These are phyloP conservation scores for Blastosporella zonata DNA, from an alignment of 1,284 basidiomycete genomes.

Conservation along the genomic window DNA sequence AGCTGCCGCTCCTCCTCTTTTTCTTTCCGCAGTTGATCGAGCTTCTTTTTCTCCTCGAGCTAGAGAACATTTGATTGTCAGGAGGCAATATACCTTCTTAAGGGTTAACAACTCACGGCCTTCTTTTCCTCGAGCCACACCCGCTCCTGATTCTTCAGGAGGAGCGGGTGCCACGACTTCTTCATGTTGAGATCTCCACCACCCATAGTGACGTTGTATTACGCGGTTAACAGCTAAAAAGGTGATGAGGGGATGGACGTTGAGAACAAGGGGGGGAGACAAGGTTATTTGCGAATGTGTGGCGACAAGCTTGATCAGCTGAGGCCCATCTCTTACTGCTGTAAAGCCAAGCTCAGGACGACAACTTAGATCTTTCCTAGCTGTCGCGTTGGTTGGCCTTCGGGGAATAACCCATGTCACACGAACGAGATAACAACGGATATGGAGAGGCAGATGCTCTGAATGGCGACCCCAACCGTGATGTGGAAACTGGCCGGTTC, in stretches of 20 bases:
- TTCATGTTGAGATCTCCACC: constrained; percentile 96
- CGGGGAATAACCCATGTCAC: constrained; percentile 14
- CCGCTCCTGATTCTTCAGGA: constrained; percentile 97
- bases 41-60: constrained; percentile 97
- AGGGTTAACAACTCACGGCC: constrained; percentile 56
- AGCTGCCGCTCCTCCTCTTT: constrained; percentile 96
- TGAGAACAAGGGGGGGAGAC: constrained; percentile 1
- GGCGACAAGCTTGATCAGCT: neutral
- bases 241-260: constrained; percentile 10
- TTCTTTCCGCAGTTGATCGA: constrained; percentile 95
- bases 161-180: constrained; percentile 98
- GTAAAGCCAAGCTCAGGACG: too few species aligned
- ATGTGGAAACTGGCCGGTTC: constrained; percentile 22
- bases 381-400: neutral
- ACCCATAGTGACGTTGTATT: constrained; percentile 75
- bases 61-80: constrained; percentile 29
- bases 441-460: constrained; percentile 30
- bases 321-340: too few species aligned
- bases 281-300: constrained; percentile 13
- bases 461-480: constrained; percentile 24
- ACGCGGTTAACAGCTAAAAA: constrained; percentile 15
- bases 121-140: constrained; percentile 99
- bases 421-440: constrained; percentile 22
- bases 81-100: constrained; percentile 7
- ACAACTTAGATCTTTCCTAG: neutral